Conservation (phyloP, 805 yeast genomes). For the Diddensiella transvaalensis region DNA sequence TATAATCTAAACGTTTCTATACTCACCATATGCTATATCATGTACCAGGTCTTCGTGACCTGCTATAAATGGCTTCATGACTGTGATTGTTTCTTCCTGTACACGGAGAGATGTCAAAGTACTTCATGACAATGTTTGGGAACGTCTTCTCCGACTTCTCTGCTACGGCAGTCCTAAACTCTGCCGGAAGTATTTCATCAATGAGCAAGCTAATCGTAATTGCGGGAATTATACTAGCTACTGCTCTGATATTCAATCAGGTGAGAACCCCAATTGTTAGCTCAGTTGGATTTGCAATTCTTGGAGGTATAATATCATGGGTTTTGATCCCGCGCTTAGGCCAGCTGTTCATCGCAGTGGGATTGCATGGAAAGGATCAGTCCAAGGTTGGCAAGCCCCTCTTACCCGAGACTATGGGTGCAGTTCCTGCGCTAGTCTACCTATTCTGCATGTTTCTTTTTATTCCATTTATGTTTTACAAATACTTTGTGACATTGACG, state of each 20-base stretch:
- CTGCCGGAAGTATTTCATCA: no score
- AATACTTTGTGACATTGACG: slow-evolving; percentile 58
- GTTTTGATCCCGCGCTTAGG: slow-evolving; percentile 67
- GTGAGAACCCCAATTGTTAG: slow-evolving; percentile 49
- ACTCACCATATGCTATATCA: slow-evolving; percentile 70
- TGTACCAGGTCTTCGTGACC: slow-evolving; percentile 93
- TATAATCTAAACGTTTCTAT: no score
- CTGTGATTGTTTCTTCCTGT: no score
- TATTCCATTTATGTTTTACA: slow-evolving; percentile 84
- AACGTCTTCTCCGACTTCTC: no score
- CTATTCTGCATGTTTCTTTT: slow-evolving; percentile 75
- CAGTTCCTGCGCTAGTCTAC: slow-evolving; percentile 77
- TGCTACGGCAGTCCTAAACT: no score
- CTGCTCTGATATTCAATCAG: slow-evolving; percentile 24
- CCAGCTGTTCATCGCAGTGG: slow-evolving; percentile 65
- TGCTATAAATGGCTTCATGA: slow-evolving; percentile 70
- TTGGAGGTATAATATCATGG: slow-evolving; percentile 62
- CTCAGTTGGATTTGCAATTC: slow-evolving; percentile 60
- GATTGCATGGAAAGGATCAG: slow-evolving; percentile 81
- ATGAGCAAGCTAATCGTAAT: background rate
- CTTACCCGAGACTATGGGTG: slow-evolving; percentile 91
- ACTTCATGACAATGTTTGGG: no score
- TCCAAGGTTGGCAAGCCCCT: slow-evolving; percentile 71
- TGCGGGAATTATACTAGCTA: slow-evolving; percentile 10
- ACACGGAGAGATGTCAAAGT: background rate